Percentiles rank a stretch among this genome's conserved stretches.
Conservation (phyloP, 2,329 filamentous ascomycete genomes). For the Colletotrichum tropicicola region DNA sequence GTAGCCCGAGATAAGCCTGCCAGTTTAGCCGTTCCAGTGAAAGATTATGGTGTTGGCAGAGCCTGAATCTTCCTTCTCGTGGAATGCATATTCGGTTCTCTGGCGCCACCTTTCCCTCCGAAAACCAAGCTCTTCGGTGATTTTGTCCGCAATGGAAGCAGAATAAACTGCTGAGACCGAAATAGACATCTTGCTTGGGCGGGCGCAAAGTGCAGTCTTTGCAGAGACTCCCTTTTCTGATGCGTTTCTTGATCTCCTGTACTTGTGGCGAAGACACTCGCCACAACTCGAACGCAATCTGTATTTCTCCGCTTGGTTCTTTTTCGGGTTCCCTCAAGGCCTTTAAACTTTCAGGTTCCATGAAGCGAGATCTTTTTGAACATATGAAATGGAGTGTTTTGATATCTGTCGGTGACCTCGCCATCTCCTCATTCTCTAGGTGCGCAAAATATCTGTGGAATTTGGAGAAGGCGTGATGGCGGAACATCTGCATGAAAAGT, state of each 20-base stretch:
- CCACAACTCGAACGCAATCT: not conserved
- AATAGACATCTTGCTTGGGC: not conserved
- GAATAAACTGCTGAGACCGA: not conserved
- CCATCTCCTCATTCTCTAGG: too few species aligned
- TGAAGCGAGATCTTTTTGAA: too few species aligned
- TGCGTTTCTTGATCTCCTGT: not conserved
- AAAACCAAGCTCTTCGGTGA: not conserved
- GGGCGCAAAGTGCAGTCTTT: not conserved
- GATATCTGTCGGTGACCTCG: not conserved
- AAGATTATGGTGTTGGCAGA: not conserved
- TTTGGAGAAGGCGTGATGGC: not conserved
- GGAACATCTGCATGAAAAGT: not conserved
- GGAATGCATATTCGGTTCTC: not conserved
- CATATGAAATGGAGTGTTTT: too few species aligned
- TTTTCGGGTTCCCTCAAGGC: not conserved
- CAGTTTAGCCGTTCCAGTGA: not conserved
- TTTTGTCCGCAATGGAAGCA: not conserved
- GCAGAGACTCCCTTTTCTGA: not conserved
- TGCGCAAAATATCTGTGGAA: not conserved
- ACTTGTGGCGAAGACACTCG: not conserved
- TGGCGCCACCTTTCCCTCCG: not conserved
- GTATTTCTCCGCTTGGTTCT: not conserved
- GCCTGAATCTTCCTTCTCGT: not conserved
- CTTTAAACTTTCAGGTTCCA: too few species aligned
- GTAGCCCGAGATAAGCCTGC: not conserved